Evolutionary conservation across 1,284 basidiomycete species (phyloP).

Genomic region (Ganoderma lingzhi): DNA sequence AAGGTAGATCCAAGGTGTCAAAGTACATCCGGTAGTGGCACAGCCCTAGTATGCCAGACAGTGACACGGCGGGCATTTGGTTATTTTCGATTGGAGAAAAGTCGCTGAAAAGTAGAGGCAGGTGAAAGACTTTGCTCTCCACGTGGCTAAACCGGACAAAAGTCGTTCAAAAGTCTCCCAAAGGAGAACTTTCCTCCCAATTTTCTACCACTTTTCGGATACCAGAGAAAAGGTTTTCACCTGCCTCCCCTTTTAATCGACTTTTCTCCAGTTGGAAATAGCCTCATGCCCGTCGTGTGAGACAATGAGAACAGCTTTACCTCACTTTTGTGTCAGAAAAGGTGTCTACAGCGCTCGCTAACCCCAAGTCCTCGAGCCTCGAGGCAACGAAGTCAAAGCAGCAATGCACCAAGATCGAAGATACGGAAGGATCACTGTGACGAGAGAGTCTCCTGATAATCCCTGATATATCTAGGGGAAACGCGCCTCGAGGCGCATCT

Average conservation of each 20-base stretch:
- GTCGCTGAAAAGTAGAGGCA: too few species aligned
- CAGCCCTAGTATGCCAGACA: neutral
- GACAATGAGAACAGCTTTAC: neutral
- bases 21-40: neutral
- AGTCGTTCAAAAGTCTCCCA: too few species aligned
- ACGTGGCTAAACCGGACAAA: too few species aligned
- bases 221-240: too few species aligned
- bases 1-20: neutral
- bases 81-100: too few species aligned
- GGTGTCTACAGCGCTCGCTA: neutral
- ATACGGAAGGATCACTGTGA: slow-evolving; percentile 20
- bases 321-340: neutral
- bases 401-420: slow-evolving; percentile 1
- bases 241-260: too few species aligned
- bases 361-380: neutral
- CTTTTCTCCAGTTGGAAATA: too few species aligned
- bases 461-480: neutral
- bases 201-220: too few species aligned
- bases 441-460: slow-evolving; percentile 13
- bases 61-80: too few species aligned
- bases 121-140: too few species aligned
- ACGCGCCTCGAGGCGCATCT: slow-evolving; percentile 22
- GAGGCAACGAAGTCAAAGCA: neutral
- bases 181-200: too few species aligned
- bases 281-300: too few species aligned